Conservation (phyloP, 202 grass and related monocot genomes). For the Zoysia matrella region DNA sequence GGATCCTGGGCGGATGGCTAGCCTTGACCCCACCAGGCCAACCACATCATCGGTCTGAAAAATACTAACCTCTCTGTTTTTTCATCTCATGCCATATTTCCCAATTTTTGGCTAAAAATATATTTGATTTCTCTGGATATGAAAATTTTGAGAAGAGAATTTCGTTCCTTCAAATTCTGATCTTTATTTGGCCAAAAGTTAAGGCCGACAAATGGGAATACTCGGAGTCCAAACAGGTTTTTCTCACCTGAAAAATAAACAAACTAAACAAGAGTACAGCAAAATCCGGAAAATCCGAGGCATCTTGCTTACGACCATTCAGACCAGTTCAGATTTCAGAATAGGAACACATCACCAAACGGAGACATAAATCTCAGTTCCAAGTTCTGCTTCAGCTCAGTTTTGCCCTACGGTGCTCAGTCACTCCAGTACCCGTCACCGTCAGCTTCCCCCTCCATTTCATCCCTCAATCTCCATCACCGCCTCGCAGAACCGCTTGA, state of each 20-base stretch:
- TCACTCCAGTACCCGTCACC: slow-evolving; percentile 87
- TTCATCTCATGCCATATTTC: slow-evolving; percentile 28
- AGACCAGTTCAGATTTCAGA: slow-evolving; percentile 31
- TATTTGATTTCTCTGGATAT: background rate
- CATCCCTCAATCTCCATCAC: slow-evolving; percentile 8
- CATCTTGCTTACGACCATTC: background rate
- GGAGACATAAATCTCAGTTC: slow-evolving; percentile 18
- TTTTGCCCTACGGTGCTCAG: slow-evolving; percentile 40
- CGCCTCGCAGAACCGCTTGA: too few species aligned
- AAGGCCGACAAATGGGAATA: slow-evolving; percentile 37
- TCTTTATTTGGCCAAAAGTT: slow-evolving; percentile 33
- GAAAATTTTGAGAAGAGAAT: background rate
- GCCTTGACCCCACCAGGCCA: slow-evolving; percentile 38
- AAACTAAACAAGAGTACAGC: slow-evolving; percentile 38
- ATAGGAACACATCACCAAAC: slow-evolving; percentile 24
- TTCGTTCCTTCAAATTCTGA: slow-evolving; percentile 20
- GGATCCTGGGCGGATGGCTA: slow-evolving; percentile 48
- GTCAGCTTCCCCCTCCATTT: slow-evolving; percentile 26
- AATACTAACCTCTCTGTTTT: slow-evolving; percentile 29
- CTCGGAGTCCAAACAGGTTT: slow-evolving; percentile 36
- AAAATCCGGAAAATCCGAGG: background rate
- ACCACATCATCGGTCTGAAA: slow-evolving; percentile 39
- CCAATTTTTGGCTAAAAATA: background rate
- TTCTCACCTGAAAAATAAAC: background rate
- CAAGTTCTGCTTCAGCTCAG: background rate